Evolutionary conservation across 192 early-diverging fungal genomes (phyloP).

Genomic region (Coemansia sp.): DNA sequence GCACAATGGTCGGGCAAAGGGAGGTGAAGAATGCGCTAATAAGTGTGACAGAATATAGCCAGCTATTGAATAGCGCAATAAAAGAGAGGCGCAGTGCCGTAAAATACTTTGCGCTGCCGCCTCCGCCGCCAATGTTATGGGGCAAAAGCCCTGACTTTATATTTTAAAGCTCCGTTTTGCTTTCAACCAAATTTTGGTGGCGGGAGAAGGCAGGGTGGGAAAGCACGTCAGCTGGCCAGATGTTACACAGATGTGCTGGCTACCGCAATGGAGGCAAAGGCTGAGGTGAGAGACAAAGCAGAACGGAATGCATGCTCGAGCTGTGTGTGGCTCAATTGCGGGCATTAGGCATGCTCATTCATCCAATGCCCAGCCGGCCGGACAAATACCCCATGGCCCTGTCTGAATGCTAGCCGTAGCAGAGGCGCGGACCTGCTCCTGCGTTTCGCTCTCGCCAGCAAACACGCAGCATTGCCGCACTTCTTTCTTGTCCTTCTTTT

Average conservation of each 20-base stretch:
- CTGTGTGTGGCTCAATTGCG: constrained; percentile 9
- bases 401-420: not conserved
- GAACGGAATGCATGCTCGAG: not conserved
- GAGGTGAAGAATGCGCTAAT: constrained; percentile 1
- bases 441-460: not conserved
- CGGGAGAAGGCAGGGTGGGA: not conserved
- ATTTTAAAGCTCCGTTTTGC: not conserved
- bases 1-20: not conserved
- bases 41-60: not conserved
- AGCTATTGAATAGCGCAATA: not conserved
- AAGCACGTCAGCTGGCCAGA: not conserved
- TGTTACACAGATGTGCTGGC: not conserved
- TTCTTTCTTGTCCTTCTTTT: not conserved
- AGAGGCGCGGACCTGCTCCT: too few species aligned
- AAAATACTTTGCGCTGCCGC: not conserved
- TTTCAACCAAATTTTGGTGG: not conserved
- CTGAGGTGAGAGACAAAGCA: too few species aligned
- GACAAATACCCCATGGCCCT: not conserved
- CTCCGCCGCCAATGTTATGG: not conserved
- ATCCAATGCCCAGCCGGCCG: constrained; percentile 2
- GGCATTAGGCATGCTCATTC: not conserved
- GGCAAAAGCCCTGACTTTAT: not conserved
- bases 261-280: too few species aligned
- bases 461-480: not conserved
- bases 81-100: constrained; percentile 8